These are phyloP conservation scores for Juglanconis juglandina DNA, from an alignment of 2,329 filamentous ascomycete species.

Conservation along the genomic window DNA sequence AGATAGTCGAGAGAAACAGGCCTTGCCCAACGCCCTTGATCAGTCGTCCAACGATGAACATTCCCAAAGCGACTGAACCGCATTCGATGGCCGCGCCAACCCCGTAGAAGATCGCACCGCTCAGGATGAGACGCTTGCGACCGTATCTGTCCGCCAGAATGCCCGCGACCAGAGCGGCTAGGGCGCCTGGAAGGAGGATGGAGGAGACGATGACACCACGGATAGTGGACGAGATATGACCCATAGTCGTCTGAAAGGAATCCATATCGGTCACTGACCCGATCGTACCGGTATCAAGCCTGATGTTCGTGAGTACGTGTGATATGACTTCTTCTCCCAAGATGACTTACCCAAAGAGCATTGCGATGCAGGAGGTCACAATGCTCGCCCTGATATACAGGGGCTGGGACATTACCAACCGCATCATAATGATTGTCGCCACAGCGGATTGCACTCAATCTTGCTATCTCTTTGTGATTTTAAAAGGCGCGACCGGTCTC, in stretches of 20 bases:
- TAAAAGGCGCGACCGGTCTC: neutral
- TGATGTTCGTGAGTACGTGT: neutral
- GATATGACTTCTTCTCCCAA: neutral
- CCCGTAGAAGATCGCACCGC: conserved; percentile 51
- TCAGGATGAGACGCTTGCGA: conserved; percentile 47
- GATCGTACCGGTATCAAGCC: conserved; percentile 48
- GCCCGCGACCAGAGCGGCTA: conserved; percentile 57
- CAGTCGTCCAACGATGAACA: conserved; percentile 54
- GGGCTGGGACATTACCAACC: conserved; percentile 7
- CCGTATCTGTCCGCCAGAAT: conserved; percentile 53
- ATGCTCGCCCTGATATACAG: conserved; percentile 22
- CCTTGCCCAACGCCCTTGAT: conserved; percentile 57
- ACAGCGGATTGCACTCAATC: neutral
- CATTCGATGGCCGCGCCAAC: conserved; percentile 46
- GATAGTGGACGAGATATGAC: conserved; percentile 49
- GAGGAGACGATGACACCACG: conserved; percentile 60
- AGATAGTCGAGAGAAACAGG: conserved; percentile 50
- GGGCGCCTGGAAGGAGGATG: conserved; percentile 55
- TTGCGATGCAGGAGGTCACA: conserved; percentile 19
- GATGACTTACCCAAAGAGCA: conserved; percentile 20
- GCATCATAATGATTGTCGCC: neutral
- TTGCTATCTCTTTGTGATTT: neutral
- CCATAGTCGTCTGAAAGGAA: conserved; percentile 47
- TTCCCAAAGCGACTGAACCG: conserved; percentile 35
- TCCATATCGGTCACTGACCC: conserved; percentile 59